Evolutionary conservation across 2,329 filamentous ascomycete species (phyloP), one percentile per base, ranked within the genome.

Genomic region (Bipolaris zeicola): DNA sequence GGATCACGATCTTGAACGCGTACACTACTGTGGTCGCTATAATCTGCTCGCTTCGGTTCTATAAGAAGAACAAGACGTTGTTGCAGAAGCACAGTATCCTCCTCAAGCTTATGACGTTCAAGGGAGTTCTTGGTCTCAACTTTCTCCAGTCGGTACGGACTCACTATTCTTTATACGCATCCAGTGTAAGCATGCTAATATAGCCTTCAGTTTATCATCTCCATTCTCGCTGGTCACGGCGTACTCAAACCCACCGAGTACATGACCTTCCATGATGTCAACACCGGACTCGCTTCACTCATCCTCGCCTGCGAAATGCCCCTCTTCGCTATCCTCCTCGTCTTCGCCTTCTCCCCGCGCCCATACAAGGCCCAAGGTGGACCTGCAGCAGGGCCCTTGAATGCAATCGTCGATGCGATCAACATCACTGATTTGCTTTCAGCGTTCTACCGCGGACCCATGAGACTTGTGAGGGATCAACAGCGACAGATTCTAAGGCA

Each of bases 271-370:
- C 60, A 71, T 49, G 67, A 74, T 56, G 52, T 73, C 46, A 62
- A 66, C 43, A 63, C 55, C 22, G 67, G 61, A 2, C 65, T 74
- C 13, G 64, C 72, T 0, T 63, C 62, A 7, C 63, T 73, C n/a
- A 57, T 72, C 10, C 64, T 73, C 31, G 63, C 66, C 14, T 66
- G 65, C 57, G 71, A 74, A 61, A 72, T 73, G 70, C 72, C 71
- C 3, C 28, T 72, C 28, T 74, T 74, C 55, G 65, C 68, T 3
- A 24, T 68, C 37, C 55, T 73, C 3, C 55, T 74, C 18, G 16
- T 68, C 34, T 57, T 68, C 34, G 68, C 70, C 0, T 74, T 71
- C 38, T 60, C 67, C 0, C 66, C 67, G 5, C 62, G 60, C 26
- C 62, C 62, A 1, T 72, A 72, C 44, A 66, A 60, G 28, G 52